Base-by-base conservation (phyloP, 2,329 filamentous ascomycete species). In the Pseudocercospora vitis region DNA sequence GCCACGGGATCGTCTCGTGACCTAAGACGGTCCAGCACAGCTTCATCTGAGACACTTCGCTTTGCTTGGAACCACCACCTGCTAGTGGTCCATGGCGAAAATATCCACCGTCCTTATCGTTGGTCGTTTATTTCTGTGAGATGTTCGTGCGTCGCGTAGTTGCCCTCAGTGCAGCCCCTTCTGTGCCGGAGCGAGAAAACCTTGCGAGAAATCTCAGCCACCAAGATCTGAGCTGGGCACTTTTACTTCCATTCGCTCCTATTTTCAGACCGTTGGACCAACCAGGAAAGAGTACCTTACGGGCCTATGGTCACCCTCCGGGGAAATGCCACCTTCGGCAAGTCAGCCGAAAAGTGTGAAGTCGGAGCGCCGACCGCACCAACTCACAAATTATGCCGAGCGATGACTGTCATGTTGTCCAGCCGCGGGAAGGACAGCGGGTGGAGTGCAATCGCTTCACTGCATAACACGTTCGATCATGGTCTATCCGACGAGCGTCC, bases 81-180 rank as follows among this genome's bases (percentile, higher is more conserved):
- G 44, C 26, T 47, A 47, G 44, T 47, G 44, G 16, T 47, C 28
- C 26, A 31, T 28, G 21, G 29, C 32, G 46, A 35, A 48, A 48
- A 31, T 45, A 45, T 35, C 35, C 46, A 48, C 32, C 46, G 46
- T 37, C n/a, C 37, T 48, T 37, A 18, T 31, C 46, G 29, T 19
- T 18, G 18, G 37, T 48, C 19, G 26, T 48, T 29, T 19, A 29
- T 24, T 19, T 16, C 26, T 42, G n/a, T n/a, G 18, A 24, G 9
- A 12, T 42, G 37, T 42, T 42, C 37, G 33, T 37, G 42, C 42
- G 12, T 16, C 28, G 44, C 19, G 14, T 16, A 47, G 28, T 32
- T 32, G 44, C 44, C 19, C 44, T 32, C 18, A 11, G 21, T 12
- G 9, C 37, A 42, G 23, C 14, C 24, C 23, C 42, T 45, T 24